Evolutionary conservation across 2,329 filamentous ascomycete species (phyloP), one percentile per base, ranked within the genome.

Genomic region (Aspergillus sp.): DNA sequence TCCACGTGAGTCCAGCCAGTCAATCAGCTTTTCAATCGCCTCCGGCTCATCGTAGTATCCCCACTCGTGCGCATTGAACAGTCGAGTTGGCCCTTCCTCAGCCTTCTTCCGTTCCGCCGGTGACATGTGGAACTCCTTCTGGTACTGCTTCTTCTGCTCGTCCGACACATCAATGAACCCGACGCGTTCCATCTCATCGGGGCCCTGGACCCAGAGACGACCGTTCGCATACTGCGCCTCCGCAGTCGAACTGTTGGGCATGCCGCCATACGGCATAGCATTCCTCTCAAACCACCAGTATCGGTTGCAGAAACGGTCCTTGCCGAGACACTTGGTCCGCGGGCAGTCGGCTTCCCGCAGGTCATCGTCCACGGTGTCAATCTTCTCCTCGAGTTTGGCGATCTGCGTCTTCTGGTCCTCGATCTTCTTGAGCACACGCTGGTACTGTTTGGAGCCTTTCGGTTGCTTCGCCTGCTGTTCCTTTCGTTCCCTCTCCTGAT

Each of bases 231-330:
- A 99, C 7, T 84, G 87, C 19, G 93, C 91, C 43, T 86, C 80
- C 1, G 91, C 88, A 1, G 93, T 97, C 14, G 92, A 97, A 71
- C 91, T 96, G 58, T 83, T 84, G 0, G 92, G 92, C 50, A 97
- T 80, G 4, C 94, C 94, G 29, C 82, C 91, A 65, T 93, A 96
- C 0, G 94, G 94, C 92, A 97, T 97, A 20, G 92, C 94, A 66
- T 97, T 99, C 57, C 93, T 88, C 74, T 99, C 94, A 70, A 97
- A 97, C 93, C 94, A 99, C 78, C 95, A 97, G 73, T 97, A 99
- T 49, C 93, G 85, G 72, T 99, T 97, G 86, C 93, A 96, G 78
- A 96, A 99, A 42, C 94, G 86, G 73, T 99, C 94, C 70, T 94
- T 93, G 55, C 94, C 94, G 21, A 99, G 80, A 16, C 93, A 86